A percentile compares a stretch with the other conserved stretches of the same genome.
phyloP scores from a whole-genome alignment of 1,139 yeast genomes.

The Candida dubliniensis region DNA sequence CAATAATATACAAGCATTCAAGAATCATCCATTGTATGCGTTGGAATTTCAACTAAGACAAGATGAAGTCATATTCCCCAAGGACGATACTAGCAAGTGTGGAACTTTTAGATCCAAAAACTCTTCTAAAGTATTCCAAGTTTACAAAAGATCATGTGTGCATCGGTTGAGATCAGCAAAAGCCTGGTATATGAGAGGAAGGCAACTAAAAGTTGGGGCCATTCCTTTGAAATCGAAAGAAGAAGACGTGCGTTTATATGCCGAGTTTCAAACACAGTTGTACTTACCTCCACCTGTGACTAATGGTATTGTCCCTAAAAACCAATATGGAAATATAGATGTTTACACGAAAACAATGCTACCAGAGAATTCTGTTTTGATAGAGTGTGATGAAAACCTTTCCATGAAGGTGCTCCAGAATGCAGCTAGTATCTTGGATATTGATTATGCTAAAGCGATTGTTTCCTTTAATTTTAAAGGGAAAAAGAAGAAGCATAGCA shows the following conservation, averaged over 20 bases:
- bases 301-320: conserved; percentile 69
- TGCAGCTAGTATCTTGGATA: conserved; percentile 69
- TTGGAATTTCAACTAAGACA: conserved; percentile 70
- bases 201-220: conserved; percentile 69
- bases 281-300: conserved; percentile 65
- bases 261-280: conserved; percentile 72
- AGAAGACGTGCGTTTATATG: conserved; percentile 60
- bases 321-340: conserved; percentile 82
- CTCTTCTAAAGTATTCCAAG: conserved; percentile 46
- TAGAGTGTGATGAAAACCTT: conserved; percentile 26
- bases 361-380: conserved; percentile 75
- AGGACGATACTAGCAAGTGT: conserved; percentile 54
- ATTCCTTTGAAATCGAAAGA: conserved; percentile 58
- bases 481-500: conserved; percentile 23
- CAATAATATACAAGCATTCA: conserved; percentile 74
- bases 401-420: conserved; percentile 53
- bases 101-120: conserved; percentile 61
- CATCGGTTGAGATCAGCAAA: conserved; percentile 65
- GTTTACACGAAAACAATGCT: conserved; percentile 75
- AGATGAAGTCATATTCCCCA: conserved; percentile 72
- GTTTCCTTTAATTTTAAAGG: conserved; percentile 74
- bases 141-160: conserved; percentile 69
- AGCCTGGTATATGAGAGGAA: conserved; percentile 85
- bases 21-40: conserved; percentile 85
- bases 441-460: conserved; percentile 87